A percentile compares a stretch with the other conserved stretches of the same genome.
Evolutionary conservation across 352 stramenopile species (phyloP).

Genomic region (Phytophthora fragariae): DNA sequence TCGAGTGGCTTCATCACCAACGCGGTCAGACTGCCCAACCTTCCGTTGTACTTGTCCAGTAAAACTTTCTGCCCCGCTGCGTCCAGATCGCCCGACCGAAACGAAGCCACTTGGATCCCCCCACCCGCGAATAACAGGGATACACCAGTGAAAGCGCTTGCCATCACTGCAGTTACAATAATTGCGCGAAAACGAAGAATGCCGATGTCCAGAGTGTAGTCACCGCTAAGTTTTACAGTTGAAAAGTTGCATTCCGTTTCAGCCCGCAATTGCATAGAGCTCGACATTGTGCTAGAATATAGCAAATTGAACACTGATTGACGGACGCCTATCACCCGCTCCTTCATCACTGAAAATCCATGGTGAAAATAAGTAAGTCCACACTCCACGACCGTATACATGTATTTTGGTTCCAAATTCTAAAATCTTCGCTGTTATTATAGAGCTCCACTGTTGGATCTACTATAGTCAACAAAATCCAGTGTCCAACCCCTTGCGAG

Average conservation of each 20-base stretch:
- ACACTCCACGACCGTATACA: too few relatives aligned
- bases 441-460: too few relatives aligned
- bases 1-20: constrained; percentile 24
- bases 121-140: constrained; percentile 11
- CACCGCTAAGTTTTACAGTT: neutral
- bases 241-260: neutral
- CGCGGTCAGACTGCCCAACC: constrained; percentile 6
- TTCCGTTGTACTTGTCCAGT: constrained; percentile 21
- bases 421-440: too few relatives aligned
- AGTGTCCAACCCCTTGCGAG: too few relatives aligned
- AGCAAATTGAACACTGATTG: too few relatives aligned
- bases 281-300: neutral
- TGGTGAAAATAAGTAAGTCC: too few relatives aligned
- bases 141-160: neutral
- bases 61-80: constrained; percentile 9
- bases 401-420: too few relatives aligned
- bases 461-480: too few relatives aligned
- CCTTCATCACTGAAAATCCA: too few relatives aligned
- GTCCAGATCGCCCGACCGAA: constrained; percentile 15
- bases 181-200: constrained; percentile 13
- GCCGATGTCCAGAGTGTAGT: constrained; percentile 6
- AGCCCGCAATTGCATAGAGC: neutral
- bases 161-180: neutral
- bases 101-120: constrained; percentile 14
- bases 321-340: too few relatives aligned